phyloP scores from a whole-genome alignment of 495 filamentous ascomycete genomes.

The Xylaria palmicola region DNA sequence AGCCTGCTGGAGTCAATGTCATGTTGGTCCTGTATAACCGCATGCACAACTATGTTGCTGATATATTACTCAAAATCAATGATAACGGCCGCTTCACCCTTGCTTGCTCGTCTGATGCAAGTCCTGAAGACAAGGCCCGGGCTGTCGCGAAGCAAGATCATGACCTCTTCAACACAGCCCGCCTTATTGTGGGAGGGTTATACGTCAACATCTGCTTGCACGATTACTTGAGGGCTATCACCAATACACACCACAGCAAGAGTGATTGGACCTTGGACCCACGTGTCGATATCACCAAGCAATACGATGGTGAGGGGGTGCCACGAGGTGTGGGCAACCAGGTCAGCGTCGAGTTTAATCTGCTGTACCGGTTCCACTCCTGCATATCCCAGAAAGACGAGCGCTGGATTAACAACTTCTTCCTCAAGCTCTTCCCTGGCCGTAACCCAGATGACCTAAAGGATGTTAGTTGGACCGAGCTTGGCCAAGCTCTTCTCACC shows the following conservation, averaged over 20 bases:
- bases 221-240: slow-evolving; percentile 78
- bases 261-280: slow-evolving; percentile 78
- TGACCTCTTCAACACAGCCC: slow-evolving; percentile 75
- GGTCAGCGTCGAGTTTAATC: slow-evolving; percentile 74
- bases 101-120: slow-evolving; percentile 37
- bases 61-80: slow-evolving; percentile 65
- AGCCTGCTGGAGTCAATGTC: slow-evolving; percentile 73
- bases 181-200: slow-evolving; percentile 71
- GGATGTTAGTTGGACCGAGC: slow-evolving; percentile 43
- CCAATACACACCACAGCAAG: slow-evolving; percentile 69
- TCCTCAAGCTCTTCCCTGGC: slow-evolving; percentile 55
- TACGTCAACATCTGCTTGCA: slow-evolving; percentile 75
- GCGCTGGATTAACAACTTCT: slow-evolving; percentile 63
- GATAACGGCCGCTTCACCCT: slow-evolving; percentile 50
- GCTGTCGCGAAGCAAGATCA: slow-evolving; percentile 64
- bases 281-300: slow-evolving; percentile 57
- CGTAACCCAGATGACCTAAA: slow-evolving; percentile 52
- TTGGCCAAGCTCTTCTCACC: slow-evolving; percentile 40
- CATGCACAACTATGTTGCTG: slow-evolving; percentile 73
- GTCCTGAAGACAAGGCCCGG: slow-evolving; percentile 40
- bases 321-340: slow-evolving; percentile 71
- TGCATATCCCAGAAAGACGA: slow-evolving; percentile 65
- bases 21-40: slow-evolving; percentile 66
- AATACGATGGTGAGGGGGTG: slow-evolving; percentile 49
- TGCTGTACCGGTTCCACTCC: slow-evolving; percentile 73